Evolutionary conservation across 441 rosid genomes (phyloP), one percentile per base, ranked within the genome.

Genomic region (Jatropha podagrica): DNA sequence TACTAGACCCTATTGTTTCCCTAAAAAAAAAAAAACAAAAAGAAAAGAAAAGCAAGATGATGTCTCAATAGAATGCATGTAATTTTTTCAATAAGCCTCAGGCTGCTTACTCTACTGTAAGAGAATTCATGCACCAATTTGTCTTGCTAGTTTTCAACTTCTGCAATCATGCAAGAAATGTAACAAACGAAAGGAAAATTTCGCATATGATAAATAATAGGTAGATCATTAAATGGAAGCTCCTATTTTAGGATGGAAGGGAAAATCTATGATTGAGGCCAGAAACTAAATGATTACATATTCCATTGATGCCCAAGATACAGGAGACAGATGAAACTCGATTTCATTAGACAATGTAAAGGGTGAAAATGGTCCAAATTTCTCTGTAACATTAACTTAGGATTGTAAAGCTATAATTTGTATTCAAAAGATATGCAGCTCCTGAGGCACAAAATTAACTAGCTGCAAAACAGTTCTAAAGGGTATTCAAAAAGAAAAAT

Each of bases 331-430:
- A 46, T 27, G 67, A 48, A 68, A 46, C 54, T 20, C 13, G 41
- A 44, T 23, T 20, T 26, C 52, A 20, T n/a, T 58, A 41, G 23
- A 20, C n/a, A 20, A 42, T 8, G 12, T 18, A 42, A 41, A 41
- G 17, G n/a, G 9, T 58, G 42, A 58, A 3, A 48, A 60, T 41
- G 8, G 56, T 46, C 27, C 20, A 70, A 32, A 18, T 48, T 74
- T 26, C 42, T 68, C 37, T 59, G 20, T 27, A 59, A 49, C 78
- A 69, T 46, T 23, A 60, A 68, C 4, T 7, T 38, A 59, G 51
- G 69, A 69, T 69, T 61, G 74, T 15, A 26, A 62, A 60, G 74
- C 20, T 68, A 52, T 40, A 42, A 51, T 64, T 6, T 76, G 74
- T 69, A 49, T 17, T 55, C 3, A 32, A 56, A 54, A 65, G 48